Evolutionary conservation across 2,329 filamentous ascomycete species (phyloP).

Genomic region (Fusarium phyllophilum): DNA sequence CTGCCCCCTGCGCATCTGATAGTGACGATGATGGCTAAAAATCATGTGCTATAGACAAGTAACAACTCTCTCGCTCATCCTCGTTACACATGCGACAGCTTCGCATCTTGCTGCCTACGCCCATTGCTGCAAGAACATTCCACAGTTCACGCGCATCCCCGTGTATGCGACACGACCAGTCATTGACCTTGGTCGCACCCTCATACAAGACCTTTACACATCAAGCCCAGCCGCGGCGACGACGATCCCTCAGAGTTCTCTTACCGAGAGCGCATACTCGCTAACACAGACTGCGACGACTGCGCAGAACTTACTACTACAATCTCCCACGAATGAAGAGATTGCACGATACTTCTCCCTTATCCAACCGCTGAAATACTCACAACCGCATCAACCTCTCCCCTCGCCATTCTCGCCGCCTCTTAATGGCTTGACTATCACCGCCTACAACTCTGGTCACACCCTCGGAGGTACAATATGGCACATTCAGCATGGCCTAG

Average conservation of each 20-base stretch:
- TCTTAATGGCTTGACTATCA: conserved; percentile 90
- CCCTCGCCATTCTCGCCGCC: conserved; percentile 89
- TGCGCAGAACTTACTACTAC: conserved; percentile 66
- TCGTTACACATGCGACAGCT: conserved; percentile 92
- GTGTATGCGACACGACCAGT: conserved; percentile 95
- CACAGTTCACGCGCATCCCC: conserved; percentile 89
- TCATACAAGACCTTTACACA: conserved; percentile 91
- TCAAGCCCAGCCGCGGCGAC: conserved; percentile 90
- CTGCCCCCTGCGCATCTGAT: neutral
- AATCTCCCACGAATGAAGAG: conserved; percentile 84
- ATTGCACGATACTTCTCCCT: conserved; percentile 92
- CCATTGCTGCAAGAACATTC: conserved; percentile 97
- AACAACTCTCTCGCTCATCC: conserved; percentile 89
- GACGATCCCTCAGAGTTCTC: conserved; percentile 76
- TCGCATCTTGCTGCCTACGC: conserved; percentile 93
- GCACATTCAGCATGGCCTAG: conserved; percentile 96
- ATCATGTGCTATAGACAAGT: conserved; percentile 72
- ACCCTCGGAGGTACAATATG: conserved; percentile 97
- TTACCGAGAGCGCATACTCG: conserved; percentile 71
- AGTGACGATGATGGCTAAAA: conserved; percentile 31
- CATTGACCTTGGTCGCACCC: conserved; percentile 88
- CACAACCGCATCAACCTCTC: conserved; percentile 91
- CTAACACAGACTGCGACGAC: conserved; percentile 61
- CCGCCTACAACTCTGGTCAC: conserved; percentile 95
- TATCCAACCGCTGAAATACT: conserved; percentile 95